Evolutionary conservation across 768 basidiomycete species (phyloP).

Genomic region (Termitomyces eurrhizus): DNA sequence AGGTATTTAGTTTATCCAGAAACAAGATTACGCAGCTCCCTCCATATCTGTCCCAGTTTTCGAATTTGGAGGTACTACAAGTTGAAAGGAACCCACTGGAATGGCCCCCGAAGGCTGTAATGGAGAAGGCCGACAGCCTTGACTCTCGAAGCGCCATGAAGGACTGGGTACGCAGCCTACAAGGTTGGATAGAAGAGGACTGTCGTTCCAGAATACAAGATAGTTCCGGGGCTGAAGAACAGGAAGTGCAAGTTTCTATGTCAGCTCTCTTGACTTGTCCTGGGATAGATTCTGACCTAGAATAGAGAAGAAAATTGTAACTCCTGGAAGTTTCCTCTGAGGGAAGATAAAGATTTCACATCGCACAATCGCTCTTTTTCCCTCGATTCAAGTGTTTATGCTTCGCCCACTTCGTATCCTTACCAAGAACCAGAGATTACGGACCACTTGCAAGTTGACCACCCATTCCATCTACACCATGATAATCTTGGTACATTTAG

Average conservation of each 20-base stretch:
- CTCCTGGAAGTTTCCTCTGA: slow-evolving; percentile 40
- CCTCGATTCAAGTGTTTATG: slow-evolving; percentile 52
- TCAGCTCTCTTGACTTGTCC: slow-evolving; percentile 19
- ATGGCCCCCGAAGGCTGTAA: slow-evolving; percentile 75
- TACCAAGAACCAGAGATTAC: slow-evolving; percentile 23
- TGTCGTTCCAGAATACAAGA: slow-evolving; percentile 35
- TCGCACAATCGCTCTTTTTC: slow-evolving; percentile 62
- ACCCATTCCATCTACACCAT: slow-evolving; percentile 47
- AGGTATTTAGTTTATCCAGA: slow-evolving; percentile 85
- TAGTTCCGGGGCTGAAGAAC: slow-evolving; percentile 48
- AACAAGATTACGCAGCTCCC: slow-evolving; percentile 85
- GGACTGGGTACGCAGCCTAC: slow-evolving; percentile 69
- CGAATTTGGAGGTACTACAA: slow-evolving; percentile 72
- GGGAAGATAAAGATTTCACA: slow-evolving; percentile 31
- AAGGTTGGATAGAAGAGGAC: slow-evolving; percentile 71
- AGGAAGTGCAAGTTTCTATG: slow-evolving; percentile 39
- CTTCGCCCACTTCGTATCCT: slow-evolving; percentile 43
- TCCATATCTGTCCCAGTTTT: slow-evolving; percentile 70
- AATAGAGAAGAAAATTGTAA: slow-evolving; percentile 36
- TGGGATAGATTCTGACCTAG: slow-evolving; percentile 7
- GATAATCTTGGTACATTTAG: slow-evolving; percentile 40
- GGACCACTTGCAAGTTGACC: slow-evolving; percentile 24
- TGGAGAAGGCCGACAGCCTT: slow-evolving; percentile 38
- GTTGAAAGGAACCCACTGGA: slow-evolving; percentile 90
- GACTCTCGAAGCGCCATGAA: slow-evolving; percentile 52